Evolutionary conservation across 805 yeast species (phyloP).

Genomic region (Wickerhamiella dianesei): DNA sequence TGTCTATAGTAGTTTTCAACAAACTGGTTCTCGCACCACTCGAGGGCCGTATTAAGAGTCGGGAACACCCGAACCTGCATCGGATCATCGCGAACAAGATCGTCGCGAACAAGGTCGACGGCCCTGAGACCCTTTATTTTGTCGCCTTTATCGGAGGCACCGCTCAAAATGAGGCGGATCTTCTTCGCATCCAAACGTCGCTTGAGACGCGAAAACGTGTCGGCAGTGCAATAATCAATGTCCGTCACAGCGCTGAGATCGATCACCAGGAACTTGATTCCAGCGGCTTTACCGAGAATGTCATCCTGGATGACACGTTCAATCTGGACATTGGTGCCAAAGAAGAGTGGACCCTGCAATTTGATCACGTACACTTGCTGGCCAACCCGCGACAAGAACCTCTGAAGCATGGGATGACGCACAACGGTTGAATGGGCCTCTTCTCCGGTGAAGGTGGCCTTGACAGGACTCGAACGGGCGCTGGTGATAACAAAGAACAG

Average conservation of each 20-base stretch:
- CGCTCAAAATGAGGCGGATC: slow-evolving; percentile 63
- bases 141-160: slow-evolving; percentile 53
- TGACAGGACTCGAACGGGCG: slow-evolving; percentile 67
- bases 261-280: slow-evolving; percentile 66
- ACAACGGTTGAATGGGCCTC: slow-evolving; percentile 86
- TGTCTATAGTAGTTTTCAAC: slow-evolving; percentile 44
- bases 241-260: slow-evolving; percentile 71
- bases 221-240: slow-evolving; percentile 91
- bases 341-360: slow-evolving; percentile 77
- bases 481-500: slow-evolving; percentile 91
- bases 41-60: slow-evolving; percentile 75
- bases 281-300: slow-evolving; percentile 44
- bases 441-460: slow-evolving; percentile 71
- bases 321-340: slow-evolving; percentile 89
- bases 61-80: slow-evolving; percentile 47
- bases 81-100: slow-evolving; percentile 23
- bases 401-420: slow-evolving; percentile 80
- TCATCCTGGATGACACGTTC: slow-evolving; percentile 56
- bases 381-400: slow-evolving; percentile 72
- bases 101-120: slow-evolving; percentile 62
- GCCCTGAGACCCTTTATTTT: slow-evolving; percentile 63
- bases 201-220: slow-evolving; percentile 78
- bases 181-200: slow-evolving; percentile 57
- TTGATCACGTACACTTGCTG: slow-evolving; percentile 80
- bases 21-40: slow-evolving; percentile 93